Conservation (phyloP, 805 yeast genomes). For the Phaffomyces antillensis region DNA sequence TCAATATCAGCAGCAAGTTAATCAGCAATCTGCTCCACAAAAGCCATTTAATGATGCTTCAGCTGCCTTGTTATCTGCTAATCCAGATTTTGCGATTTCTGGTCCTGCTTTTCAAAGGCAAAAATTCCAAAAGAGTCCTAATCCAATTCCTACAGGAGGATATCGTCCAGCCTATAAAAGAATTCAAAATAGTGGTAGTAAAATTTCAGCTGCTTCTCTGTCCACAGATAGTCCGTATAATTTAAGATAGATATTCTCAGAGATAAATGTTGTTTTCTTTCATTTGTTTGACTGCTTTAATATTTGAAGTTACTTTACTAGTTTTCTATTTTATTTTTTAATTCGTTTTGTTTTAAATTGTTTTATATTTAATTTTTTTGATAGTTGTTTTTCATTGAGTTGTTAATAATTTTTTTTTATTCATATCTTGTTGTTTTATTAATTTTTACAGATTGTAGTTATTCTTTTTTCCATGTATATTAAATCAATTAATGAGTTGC, state of each 20-base stretch:
- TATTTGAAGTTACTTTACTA: background rate
- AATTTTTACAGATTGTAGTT: no score
- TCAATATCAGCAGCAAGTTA: background rate
- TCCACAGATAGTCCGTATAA: constrained; percentile 39
- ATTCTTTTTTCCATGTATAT: no score
- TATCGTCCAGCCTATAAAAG: constrained; percentile 36
- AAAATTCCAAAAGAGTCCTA: constrained; percentile 3
- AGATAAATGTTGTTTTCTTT: background rate
- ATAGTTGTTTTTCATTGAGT: no score
- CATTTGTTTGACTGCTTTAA: background rate
- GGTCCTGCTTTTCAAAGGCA: constrained; percentile 17
- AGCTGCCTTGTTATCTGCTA: constrained; percentile 37
- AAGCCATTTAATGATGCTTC: constrained; percentile 22
- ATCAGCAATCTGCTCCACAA: constrained; percentile 1
- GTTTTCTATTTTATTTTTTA: background rate
- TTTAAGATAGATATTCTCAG: constrained; percentile 22
- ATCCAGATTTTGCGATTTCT: constrained; percentile 39
- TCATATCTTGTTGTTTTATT: no score
- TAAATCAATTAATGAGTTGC: background rate
- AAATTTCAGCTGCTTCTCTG: constrained; percentile 35
- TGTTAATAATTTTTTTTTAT: no score
- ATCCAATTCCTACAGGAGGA: constrained; percentile 13
- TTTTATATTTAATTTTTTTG: no score
- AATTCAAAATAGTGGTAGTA: constrained; percentile 22
- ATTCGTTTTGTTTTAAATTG: background rate